Base-by-base conservation (phyloP, 2,329 filamentous ascomycete species). In the Scedosporium minutisporum region DNA sequence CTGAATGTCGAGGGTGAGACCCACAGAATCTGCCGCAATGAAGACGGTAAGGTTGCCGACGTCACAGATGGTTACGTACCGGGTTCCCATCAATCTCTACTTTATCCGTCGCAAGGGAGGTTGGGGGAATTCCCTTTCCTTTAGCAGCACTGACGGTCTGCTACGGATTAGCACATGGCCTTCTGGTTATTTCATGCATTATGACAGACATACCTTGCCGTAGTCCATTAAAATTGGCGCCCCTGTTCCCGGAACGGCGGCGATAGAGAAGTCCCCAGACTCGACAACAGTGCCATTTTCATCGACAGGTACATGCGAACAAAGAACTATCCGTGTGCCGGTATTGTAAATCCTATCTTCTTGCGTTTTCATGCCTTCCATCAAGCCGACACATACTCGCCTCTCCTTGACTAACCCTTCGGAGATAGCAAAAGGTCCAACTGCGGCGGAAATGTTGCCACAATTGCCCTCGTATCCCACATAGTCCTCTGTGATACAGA, bases 391-490 rank as follows among this genome's bases (percentile, higher is more conserved):
- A 21, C 38, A 38, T 12, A 21, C 6, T 12, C 42, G 60, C 23
- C 55, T 23, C n/a, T 33, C 27, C 0, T 55, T 61, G 60, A 84
- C 71, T 1, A 86, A 65, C 3, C 78, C 74, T 23, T 78, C 71
- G 66, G 85, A 79, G 16, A 83, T 73, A 3, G 82, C 84, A 68
- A 81, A 87, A 0, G 84, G 83, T 0, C 83, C 85, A 60, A 87
- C 77, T 0, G 80, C 82, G 60, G 77, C 77, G 9, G 75, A 81
- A 80, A 87, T 83, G 66, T 87, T 87, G 7, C 84, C 84, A 68
- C 84, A 87, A 65, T 87, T 87, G 14, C 82, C 81, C 0, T 80
- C 79, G 64, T 81, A 78, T 65, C 87, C 84, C 1, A 87, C 76
- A 61, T 78, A 74, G 3, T 74, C 71, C 64, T 81, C 76, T 63